Base-by-base conservation (phyloP, 257 asterid genomes). In the Cynanchum wilfordii region DNA sequence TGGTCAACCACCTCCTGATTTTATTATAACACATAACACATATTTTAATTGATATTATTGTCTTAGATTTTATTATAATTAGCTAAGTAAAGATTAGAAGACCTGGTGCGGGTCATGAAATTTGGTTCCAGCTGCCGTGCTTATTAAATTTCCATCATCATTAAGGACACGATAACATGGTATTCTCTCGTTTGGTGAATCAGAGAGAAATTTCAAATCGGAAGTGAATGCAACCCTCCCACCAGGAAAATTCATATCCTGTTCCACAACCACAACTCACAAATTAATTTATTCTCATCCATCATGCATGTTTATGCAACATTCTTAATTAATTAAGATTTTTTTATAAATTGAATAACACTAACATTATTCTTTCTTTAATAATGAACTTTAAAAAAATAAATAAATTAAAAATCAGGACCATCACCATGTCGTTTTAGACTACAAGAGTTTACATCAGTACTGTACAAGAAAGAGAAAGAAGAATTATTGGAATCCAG, bases 81-180 rank as follows among this genome's bases (percentile, higher is more conserved):
- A 36, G 30, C 16, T 55, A 38, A 8, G 16, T 47, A 17, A 19
- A 15, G 73, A 69, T n/a, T n/a, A 17, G 54, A 59, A 25, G 82
- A 90, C 98, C 96, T 84, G 38, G 0, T 33, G 84, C 73, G 7
- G 47, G 11, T 42, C 47, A 1, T 85, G 86, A 70, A 81, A 86
- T 73, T 9, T 81, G 78, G 78, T 74, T 73, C 88, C 88, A 30
- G 83, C 15, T 42, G 47, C 38, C 38, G 38, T 42, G 47, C 12
- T 42, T 40, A 89, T 77, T 16, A 81, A 84, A 75, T 69, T 79
- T 54, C 98, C 99, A 77, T 92, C 82, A 15, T 92, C 92, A 22
- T 90, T 92, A 9, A 95, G 95, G 30, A 92, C 96, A 0, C 94
- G 92, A 75, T 87, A 95, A 78, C 99, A 95, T 7, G 99, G 97